Evolutionary conservation across 495 filamentous ascomycete genomes (phyloP).

Genomic region (Niebla homalea): DNA sequence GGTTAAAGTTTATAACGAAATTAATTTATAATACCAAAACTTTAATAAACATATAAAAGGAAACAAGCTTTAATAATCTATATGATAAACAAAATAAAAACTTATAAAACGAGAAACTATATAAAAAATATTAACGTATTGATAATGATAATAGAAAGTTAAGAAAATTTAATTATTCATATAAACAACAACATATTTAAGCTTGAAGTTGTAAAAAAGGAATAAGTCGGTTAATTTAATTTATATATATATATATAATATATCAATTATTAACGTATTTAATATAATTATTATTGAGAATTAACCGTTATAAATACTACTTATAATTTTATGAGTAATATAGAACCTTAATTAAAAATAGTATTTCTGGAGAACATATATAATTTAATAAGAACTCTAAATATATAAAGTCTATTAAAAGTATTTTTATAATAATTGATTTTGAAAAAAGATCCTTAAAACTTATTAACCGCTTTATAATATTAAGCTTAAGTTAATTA

Average conservation of each 20-base stretch:
- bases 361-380: too few species aligned
- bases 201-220: not conserved
- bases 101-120: too few species aligned
- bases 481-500: too few species aligned
- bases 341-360: not conserved
- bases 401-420: too few species aligned
- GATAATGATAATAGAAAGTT: not conserved
- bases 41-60: too few species aligned
- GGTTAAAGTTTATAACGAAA: not conserved
- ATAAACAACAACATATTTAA: not conserved
- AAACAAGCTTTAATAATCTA: too few species aligned
- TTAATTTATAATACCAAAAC: not conserved
- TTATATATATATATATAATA: conserved; percentile 6
- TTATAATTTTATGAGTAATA: not conserved
- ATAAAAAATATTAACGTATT: conserved; percentile 5
- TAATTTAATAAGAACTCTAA: too few species aligned
- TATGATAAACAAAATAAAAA: too few species aligned
- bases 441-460: too few species aligned
- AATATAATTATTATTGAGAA: not conserved
- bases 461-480: too few species aligned
- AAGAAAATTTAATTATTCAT: conserved; percentile 4
- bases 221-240: not conserved
- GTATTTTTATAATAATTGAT: too few species aligned
- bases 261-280: not conserved
- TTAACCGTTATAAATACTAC: not conserved